Evolutionary conservation across 2,329 filamentous ascomycete species (phyloP), one percentile per base, ranked within the genome.

Genomic region (Fusarium protoensiforme): DNA sequence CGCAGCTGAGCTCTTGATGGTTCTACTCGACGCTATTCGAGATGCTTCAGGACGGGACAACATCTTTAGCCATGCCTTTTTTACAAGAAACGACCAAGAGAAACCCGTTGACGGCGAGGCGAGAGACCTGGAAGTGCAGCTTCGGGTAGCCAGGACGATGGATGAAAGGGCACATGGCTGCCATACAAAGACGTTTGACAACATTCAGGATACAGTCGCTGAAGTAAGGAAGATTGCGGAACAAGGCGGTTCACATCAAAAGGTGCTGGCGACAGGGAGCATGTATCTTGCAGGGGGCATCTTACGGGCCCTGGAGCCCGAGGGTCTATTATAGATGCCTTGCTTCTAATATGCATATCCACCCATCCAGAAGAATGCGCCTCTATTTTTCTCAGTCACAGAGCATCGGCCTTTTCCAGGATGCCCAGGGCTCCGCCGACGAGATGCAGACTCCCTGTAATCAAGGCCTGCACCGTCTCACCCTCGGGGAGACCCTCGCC

Each of bases 261-360:
- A 91, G 80, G 90, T 92, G 0, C 83, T 98, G 63, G 91, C 94
- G 11, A 97, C 95, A 16, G 95, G 95, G 3, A 97, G 94, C 80
- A 83, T 97, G 78, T 93, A 97, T 85, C 86, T 98, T 41, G 94
- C 95, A 1, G 94, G 95, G 9, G 93, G 93, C 13, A 85, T 95
- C 53, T 84, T 97, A 61, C 92, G 93, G 80, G 91, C 93, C 1
- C 81, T 97, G 67, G 94, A 86, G 76, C 85, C 85, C 10, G 82
- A 83, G 14, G 76, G 76, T 65, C 76, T 82, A 72, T 77, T 81
- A 43, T 85, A 78, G 74, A 46, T 71, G 33, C 33, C 41, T 48
- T 62, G 36, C 36, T 46, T 59, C 63, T 38, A 68, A 65, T 60
- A 36, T 61, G 29, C 51, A 31, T 41, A 35, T 68, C 24, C 35